These are phyloP conservation scores for Malus sylvestris DNA, from an alignment of 306 rosid species.

Conservation along the genomic window DNA sequence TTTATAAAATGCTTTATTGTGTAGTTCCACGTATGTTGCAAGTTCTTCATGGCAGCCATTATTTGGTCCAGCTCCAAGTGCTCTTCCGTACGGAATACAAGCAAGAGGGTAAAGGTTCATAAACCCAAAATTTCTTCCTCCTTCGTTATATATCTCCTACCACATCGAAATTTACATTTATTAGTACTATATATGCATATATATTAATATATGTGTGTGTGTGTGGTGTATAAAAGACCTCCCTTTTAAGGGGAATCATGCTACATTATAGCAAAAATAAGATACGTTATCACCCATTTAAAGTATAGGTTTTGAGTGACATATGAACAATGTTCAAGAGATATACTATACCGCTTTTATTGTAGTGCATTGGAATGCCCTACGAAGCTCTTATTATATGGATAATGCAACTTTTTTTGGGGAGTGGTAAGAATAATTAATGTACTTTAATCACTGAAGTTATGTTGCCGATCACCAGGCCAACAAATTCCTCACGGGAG, in stretches of 20 bases:
- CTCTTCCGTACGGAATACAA: neutral
- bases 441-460: slow-evolving; percentile 25
- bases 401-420: no score
- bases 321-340: no score
- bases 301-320: no score
- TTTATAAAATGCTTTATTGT: slow-evolving; percentile 4
- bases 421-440: neutral
- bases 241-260: no score
- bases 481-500: slow-evolving; percentile 7
- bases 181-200: neutral
- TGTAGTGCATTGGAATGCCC: no score
- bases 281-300: no score
- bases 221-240: no score
- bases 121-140: slow-evolving; percentile 31
- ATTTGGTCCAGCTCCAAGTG: neutral
- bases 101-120: slow-evolving; percentile 1
- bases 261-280: no score
- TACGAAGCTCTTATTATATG: no score
- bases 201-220: no score
- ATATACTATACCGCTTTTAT: no score
- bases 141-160: slow-evolving; percentile 20
- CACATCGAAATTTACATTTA: neutral
- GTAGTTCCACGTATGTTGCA: neutral
- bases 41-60: neutral
- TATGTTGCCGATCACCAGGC: slow-evolving; percentile 29